phyloP scores from a whole-genome alignment of 2,329 filamentous ascomycete genomes.

The Alternaria solani region DNA sequence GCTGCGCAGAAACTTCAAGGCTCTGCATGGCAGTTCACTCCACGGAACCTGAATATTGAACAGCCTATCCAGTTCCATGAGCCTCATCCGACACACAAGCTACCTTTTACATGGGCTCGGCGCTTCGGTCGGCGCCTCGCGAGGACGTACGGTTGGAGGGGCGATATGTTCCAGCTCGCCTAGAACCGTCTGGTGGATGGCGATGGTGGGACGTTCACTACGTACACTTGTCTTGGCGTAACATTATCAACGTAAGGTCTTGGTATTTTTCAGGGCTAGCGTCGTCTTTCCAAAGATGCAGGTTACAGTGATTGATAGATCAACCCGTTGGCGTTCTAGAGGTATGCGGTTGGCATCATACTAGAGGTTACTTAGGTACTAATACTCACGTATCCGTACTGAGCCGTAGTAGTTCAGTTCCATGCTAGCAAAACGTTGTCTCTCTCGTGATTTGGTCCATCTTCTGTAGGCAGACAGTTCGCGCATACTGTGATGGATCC shows the following conservation, averaged over 20 bases:
- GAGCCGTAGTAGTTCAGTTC: background rate
- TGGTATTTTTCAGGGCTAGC: background rate
- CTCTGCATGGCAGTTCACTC: constrained; percentile 65
- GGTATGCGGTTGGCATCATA: background rate
- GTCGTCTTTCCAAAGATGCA: background rate
- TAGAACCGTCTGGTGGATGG: background rate
- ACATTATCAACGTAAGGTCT: background rate
- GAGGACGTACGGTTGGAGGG: constrained; percentile 59
- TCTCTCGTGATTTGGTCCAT: background rate
- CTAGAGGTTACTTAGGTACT: background rate
- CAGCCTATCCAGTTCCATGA: constrained; percentile 68
- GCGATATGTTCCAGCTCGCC: constrained; percentile 3
- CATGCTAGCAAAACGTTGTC: background rate
- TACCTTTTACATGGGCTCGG: constrained; percentile 58
- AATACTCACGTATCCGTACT: background rate
- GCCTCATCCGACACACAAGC: constrained; percentile 64
- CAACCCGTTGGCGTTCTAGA: background rate
- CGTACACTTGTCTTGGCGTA: background rate
- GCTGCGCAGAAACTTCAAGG: constrained; percentile 65
- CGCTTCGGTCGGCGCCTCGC: constrained; percentile 59
- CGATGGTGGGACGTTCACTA: no score
- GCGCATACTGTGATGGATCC: background rate
- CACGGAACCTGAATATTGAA: constrained; percentile 51
- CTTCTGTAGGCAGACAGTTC: background rate
- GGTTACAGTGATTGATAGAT: background rate